Conservation (phyloP, 2,329 filamentous ascomycete species). For the Periconia sp. region DNA sequence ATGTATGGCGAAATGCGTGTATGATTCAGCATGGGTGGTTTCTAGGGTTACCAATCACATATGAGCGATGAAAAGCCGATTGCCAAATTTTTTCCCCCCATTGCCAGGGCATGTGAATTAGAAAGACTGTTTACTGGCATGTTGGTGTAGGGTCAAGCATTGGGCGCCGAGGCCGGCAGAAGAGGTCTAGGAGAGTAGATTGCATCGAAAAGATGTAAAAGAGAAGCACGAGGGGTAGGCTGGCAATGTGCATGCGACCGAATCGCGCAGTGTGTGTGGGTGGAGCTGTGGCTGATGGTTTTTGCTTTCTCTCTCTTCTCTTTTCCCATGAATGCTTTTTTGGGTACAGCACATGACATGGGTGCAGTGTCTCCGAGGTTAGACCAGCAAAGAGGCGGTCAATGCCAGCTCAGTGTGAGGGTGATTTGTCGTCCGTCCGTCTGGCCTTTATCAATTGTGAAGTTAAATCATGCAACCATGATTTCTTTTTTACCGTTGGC, state of each 20-base stretch:
- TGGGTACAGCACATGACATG: no score
- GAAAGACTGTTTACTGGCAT: no score
- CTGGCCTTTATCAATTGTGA: not conserved
- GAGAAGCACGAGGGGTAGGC: not conserved
- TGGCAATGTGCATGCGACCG: not conserved
- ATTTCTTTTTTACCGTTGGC: not conserved
- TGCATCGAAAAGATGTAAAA: not conserved
- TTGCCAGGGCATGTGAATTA: no score
- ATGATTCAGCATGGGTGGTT: no score
- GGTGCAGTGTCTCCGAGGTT: not conserved
- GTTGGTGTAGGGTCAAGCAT: not conserved
- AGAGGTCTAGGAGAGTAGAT: not conserved
- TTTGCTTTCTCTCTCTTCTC: not conserved
- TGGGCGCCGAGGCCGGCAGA: not conserved
- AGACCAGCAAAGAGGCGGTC: not conserved
- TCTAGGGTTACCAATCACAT: no score
- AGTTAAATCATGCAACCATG: not conserved
- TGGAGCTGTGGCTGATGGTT: slow-evolving; percentile 2
- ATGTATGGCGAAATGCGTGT: no score
- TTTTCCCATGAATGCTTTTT: not conserved
- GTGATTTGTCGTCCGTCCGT: not conserved
- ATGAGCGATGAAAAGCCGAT: no score
- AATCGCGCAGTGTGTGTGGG: not conserved
- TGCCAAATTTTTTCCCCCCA: no score
- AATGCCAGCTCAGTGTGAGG: not conserved